Base-by-base conservation (phyloP, 306 rosid species). In the Cucumis sativus region DNA sequence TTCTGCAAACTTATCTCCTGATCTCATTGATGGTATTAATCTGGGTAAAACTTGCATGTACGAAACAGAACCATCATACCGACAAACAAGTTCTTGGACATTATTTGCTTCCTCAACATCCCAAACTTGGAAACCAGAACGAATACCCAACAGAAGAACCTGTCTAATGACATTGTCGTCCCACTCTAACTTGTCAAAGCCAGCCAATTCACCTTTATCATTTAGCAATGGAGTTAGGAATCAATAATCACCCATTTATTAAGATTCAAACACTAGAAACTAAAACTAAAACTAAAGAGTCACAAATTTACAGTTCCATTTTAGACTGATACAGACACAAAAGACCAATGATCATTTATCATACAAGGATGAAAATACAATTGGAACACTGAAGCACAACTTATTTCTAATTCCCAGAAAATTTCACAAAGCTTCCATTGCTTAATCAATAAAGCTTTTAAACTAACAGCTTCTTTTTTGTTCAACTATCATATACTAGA, bases 51-150 rank as follows among this genome's bases (percentile, higher is more conserved):
- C 84, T 96, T 96, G 97, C 97, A 96, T 85, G 70, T 86, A 88
- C 78, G 93, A 89, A 81, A 91, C 92, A 78, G 98, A 92, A 75
- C 96, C 93, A 47, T 89, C 98, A 41, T 88, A 92, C 74, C 87
- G 87, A 78, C 94, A 96, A 81, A 92, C 92, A 15, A 92, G 80
- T 81, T 88, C 98, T 6, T 86, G 89, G 54, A 96, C 91, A 84
- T 91, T 91, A 59, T 88, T 84, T 37, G 98, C 94, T 84, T 96
- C 97, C 85, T 96, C 97, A 51, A 96, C 98, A 85, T 89, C 96
- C 99, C 98, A 96, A 83, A 96, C 93, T 82, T 92, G 98, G 88
- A 95, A 96, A 77, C 99, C 99, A 58, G 93, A 92, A 55, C 81
- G 89, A 79, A 86, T 92, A 49, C 98, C 98, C 77, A 96, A 87